Evolutionary conservation across 768 basidiomycete genomes (phyloP), one percentile per base, ranked within the genome.

Genomic region (Fomitopsis pulvina): DNA sequence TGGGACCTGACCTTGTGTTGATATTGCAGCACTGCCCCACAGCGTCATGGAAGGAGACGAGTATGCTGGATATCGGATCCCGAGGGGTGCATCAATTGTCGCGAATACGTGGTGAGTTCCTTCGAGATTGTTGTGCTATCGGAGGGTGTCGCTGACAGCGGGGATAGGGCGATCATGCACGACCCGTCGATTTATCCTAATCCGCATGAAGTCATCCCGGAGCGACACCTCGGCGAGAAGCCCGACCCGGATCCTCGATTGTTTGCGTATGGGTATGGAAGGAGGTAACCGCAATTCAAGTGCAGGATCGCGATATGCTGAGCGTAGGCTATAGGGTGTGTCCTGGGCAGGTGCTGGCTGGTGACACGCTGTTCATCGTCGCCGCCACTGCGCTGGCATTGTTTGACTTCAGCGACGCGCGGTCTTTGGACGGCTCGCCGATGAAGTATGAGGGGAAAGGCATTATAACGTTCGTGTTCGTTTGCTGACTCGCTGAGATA

Each of bases 111-210:
- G 40, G 41, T 47, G 18, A 14, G 50, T 45, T 6, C 14, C 5
- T n/a, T n/a, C n/a, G n/a, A n/a, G n/a, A n/a, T n/a, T n/a, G n/a
- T n/a, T n/a, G n/a, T n/a, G n/a, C n/a, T n/a, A n/a, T n/a, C n/a
- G n/a, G n/a, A n/a, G n/a, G n/a, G n/a, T n/a, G n/a, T n/a, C n/a
- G n/a, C n/a, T n/a, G n/a, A n/a, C n/a, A n/a, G n/a, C n/a, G n/a
- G n/a, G 12, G 56, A 18, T 32, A 60, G 69, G 71, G 70, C 61
- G 4, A 64, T 78, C 52, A 56, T 63, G 8, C 68, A 69, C 29
- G 68, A 76, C 39, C 61, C 63, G 39, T 54, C 58, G 18, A 58
- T 65, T 3, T 79, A 73, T 47, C 52, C 63, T 1, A 56, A 74
- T 38, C 30, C 27, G 5, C 18, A 28, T 21, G 30, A 32, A 16